Percentiles rank a stretch among this genome's conserved stretches.
phyloP scores from a whole-genome alignment of 2,329 filamentous ascomycete species.

The Colletotrichum destructivum region DNA sequence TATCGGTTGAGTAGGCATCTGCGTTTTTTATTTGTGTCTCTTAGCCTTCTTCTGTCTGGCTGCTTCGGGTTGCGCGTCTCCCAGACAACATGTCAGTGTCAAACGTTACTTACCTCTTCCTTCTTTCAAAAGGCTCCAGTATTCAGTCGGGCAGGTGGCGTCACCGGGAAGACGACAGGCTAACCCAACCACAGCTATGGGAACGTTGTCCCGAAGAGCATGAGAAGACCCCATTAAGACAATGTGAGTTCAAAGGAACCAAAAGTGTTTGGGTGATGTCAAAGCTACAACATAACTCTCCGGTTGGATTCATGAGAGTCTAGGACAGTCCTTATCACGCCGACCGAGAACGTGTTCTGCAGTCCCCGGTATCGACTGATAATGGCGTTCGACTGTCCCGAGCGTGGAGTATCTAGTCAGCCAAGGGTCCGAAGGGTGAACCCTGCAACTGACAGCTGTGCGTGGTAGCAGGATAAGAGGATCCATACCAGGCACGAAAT shows the following conservation, averaged over 20 bases:
- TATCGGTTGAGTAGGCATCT: slow-evolving; percentile 48
- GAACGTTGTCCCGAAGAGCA: slow-evolving; percentile 48
- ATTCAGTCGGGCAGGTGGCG: slow-evolving; percentile 49
- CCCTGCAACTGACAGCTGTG: no score
- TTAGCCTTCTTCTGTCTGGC: no score
- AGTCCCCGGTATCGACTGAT: no score
- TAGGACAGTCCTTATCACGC: slow-evolving; percentile 13
- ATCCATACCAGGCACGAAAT: no score
- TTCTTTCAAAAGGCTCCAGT: slow-evolving; percentile 56
- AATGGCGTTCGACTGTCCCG: no score
- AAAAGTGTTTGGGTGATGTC: background rate
- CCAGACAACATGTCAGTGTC: no score
- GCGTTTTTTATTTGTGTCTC: no score
- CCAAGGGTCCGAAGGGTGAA: no score
- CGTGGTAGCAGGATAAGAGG: no score
- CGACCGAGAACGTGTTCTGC: background rate
- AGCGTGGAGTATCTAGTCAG: no score
- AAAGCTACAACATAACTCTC: background rate
- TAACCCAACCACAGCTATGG: slow-evolving; percentile 60
- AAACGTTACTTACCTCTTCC: slow-evolving; percentile 41
- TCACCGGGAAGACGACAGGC: slow-evolving; percentile 59
- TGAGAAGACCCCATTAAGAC: slow-evolving; percentile 8
- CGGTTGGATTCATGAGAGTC: background rate
- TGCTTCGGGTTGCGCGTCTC: no score
- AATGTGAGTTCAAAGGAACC: background rate